These are phyloP conservation scores for Phaeotremella skinneri DNA, from an alignment of 768 basidiomycete genomes.

Conservation along the genomic window DNA sequence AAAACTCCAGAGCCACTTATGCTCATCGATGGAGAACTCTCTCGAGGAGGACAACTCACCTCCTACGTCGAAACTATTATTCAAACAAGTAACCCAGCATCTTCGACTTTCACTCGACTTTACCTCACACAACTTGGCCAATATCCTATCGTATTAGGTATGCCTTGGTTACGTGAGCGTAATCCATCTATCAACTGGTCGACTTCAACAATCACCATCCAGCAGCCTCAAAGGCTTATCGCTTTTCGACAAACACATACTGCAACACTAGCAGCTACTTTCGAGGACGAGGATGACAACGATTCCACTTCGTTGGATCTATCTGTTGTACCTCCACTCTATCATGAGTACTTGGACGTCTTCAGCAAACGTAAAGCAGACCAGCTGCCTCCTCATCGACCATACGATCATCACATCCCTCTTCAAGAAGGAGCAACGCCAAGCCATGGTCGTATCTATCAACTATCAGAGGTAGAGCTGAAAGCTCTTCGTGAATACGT, in stretches of 20 bases:
- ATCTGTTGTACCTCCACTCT: slow-evolving; percentile 14
- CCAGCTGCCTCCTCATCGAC: slow-evolving; percentile 13
- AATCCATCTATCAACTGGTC: slow-evolving; percentile 3
- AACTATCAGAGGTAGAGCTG: slow-evolving; percentile 49
- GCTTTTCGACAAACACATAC: too few species aligned
- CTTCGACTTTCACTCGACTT: background rate
- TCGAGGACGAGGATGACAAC: too few species aligned
- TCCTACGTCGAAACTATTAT: background rate
- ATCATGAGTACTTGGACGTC: slow-evolving; percentile 10
- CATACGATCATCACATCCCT: slow-evolving; percentile 16
- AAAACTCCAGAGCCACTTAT: background rate
- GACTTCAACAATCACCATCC: background rate
- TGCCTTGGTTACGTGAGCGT: slow-evolving; percentile 5
- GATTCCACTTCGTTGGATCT: too few species aligned
- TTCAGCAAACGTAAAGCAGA: slow-evolving; percentile 19
- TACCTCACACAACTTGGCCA: background rate
- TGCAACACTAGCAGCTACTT: too few species aligned
- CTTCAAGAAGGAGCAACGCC: slow-evolving; percentile 27
- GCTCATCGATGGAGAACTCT: background rate
- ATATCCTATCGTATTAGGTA: slow-evolving; percentile 7
- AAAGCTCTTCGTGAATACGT: slow-evolving; percentile 52
- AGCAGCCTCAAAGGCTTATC: too few species aligned
- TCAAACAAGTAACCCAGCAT: background rate
- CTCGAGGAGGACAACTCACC: background rate
- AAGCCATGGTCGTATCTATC: slow-evolving; percentile 51